A percentile compares a stretch with the other conserved stretches of the same genome.
These are phyloP conservation scores for Pythium utonaiense DNA, from an alignment of 352 stramenopile genomes.

Conservation along the genomic window DNA sequence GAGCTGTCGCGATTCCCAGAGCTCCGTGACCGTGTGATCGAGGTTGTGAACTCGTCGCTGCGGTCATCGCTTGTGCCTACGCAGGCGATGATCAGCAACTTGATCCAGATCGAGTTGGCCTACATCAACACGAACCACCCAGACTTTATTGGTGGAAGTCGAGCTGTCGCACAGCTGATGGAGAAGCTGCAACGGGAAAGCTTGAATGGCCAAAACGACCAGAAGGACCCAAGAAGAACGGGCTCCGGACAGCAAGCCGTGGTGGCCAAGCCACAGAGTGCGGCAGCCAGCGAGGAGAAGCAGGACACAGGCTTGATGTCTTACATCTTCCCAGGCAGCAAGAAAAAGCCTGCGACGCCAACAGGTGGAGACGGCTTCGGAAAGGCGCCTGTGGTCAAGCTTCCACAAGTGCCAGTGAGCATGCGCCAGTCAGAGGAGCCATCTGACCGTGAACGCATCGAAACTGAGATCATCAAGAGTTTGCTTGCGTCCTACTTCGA, in stretches of 20 bases:
- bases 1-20: constrained; percentile 95
- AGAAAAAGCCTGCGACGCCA: constrained; percentile 32
- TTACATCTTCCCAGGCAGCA: constrained; percentile 65
- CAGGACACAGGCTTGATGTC: constrained; percentile 70
- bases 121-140: constrained; percentile 99
- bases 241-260: constrained; percentile 15
- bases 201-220: constrained; percentile 33
- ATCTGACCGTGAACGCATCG: constrained; percentile 94
- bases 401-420: constrained; percentile 94
- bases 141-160: constrained; percentile 97
- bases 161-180: constrained; percentile 94
- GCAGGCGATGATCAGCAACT: constrained; percentile 95
- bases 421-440: constrained; percentile 95
- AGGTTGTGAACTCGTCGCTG: constrained; percentile 91
- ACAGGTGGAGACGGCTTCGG: constrained; percentile 23
- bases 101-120: constrained; percentile 98
- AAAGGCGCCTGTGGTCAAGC: constrained; percentile 85
- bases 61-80: constrained; percentile 74
- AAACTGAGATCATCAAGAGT: constrained; percentile 99
- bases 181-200: constrained; percentile 91
- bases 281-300: constrained; percentile 36
- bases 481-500: constrained; percentile 97
- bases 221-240: constrained; percentile 51
- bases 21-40: constrained; percentile 94
- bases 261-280: constrained; percentile 6